These are phyloP conservation scores for Vitis cinerea DNA, from an alignment of 164 flowering plant genomes.

Conservation along the genomic window DNA sequence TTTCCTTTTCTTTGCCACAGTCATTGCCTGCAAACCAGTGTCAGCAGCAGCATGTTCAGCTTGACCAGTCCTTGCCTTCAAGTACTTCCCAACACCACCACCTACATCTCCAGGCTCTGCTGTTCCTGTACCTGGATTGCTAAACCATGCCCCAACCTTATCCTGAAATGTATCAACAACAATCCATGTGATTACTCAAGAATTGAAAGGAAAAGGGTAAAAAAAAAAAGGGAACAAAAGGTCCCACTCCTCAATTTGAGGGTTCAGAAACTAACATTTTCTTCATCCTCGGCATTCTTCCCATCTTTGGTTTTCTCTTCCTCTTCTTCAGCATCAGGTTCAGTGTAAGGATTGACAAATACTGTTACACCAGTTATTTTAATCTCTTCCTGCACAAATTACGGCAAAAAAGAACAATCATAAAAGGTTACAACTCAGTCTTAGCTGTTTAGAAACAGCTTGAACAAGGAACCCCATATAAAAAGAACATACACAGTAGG, in stretches of 20 bases:
- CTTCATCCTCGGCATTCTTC: constrained; percentile 53
- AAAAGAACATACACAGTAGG: no score
- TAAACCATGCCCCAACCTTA: constrained; percentile 88
- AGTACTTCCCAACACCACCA: constrained; percentile 84
- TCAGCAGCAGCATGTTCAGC: constrained; percentile 31
- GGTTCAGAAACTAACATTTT: constrained; percentile 47
- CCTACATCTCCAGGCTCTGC: constrained; percentile 42
- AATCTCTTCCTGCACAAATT: constrained; percentile 78
- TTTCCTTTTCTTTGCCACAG: constrained; percentile 70
- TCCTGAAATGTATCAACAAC: constrained; percentile 46
- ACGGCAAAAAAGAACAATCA: background rate
- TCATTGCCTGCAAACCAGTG: constrained; percentile 18
- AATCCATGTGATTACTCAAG: background rate
- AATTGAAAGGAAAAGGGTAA: background rate
- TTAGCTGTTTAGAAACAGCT: no score
- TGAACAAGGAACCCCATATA: background rate
- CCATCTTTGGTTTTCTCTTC: constrained; percentile 52
- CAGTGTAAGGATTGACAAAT: constrained; percentile 88
- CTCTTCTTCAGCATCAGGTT: constrained; percentile 77
- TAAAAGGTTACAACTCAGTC: no score
- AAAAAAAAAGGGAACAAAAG: background rate
- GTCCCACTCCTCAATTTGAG: background rate
- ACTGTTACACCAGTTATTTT: constrained; percentile 68
- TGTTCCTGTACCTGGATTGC: constrained; percentile 74
- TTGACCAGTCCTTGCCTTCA: constrained; percentile 52